Evolutionary conservation across 1,284 basidiomycete genomes (phyloP), one percentile per base, ranked within the genome.

Genomic region (Leucoagaricus sp.): DNA sequence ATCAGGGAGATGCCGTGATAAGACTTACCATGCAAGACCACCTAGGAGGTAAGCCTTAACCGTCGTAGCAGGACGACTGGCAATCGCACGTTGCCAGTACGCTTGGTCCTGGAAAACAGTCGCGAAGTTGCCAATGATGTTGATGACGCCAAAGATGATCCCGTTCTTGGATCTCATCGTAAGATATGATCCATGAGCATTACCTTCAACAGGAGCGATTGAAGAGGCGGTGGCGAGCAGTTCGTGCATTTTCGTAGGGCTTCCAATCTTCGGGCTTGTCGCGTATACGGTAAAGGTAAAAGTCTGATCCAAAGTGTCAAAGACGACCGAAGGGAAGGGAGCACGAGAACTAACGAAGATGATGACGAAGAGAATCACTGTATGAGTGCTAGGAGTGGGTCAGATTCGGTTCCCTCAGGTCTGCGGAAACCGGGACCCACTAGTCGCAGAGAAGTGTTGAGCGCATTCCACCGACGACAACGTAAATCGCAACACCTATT

Each of bases 31-130:
- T 10, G 91, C 89, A 2, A 95, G 69, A n/a, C 94, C 94, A 48
- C 94, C 94, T 21, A 93, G 79, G 8, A 96, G 75, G 73, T 94
- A 97, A 0, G 92, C 94, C 69, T 91, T 92, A 48, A 94, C 91
- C 25, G 89, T 90, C n/a, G 83, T 88, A 1, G 84, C 84, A 0
- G 93, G 94, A 26, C 87, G 79, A 57, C 86, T 89, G 0, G 94
- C 94, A 64, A 96, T 94, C 2, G 93, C 93, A 31, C 93, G 84
- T 69, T 96, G 93, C 87, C 87, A 90, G 64, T 90, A 90, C 29
- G 85, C 85, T 63, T 86, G 83, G 59, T 91, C 89, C 64, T 85
- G 82, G 69, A 91, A 91, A 4, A 93, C 91, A 1, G 88, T 91
- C 0, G 85, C 87, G 62, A 93, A 93, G 73, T 93, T 93, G 3